These are phyloP conservation scores for Chalara sp. DNA, from an alignment of 2,329 filamentous ascomycete genomes.

Conservation along the genomic window DNA sequence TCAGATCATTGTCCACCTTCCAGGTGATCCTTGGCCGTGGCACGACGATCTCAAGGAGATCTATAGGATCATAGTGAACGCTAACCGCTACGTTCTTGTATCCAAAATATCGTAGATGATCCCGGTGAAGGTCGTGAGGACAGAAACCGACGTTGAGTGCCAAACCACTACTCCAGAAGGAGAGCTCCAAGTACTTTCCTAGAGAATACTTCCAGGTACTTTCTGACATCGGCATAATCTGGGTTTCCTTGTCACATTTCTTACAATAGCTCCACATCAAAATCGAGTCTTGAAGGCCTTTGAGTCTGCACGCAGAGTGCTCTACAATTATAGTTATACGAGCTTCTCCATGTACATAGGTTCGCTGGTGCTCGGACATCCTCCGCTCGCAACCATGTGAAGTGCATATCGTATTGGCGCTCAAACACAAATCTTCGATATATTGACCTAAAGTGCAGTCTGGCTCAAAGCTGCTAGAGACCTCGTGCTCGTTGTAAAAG, in stretches of 20 bases:
- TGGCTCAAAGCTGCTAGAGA: conserved; percentile 57
- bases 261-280: conserved; percentile 98
- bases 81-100: conserved; percentile 78
- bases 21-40: conserved; percentile 86
- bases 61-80: conserved; percentile 88
- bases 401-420: conserved; percentile 69
- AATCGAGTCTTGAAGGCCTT: conserved; percentile 66
- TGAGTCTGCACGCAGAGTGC: conserved; percentile 59
- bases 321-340: conserved; percentile 90
- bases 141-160: conserved; percentile 70
- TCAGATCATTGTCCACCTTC: conserved; percentile 94
- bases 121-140: conserved; percentile 83
- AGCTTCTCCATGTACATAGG: conserved; percentile 94
- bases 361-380: conserved; percentile 89
- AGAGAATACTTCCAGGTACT: conserved; percentile 98
- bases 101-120: conserved; percentile 90
- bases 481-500: conserved; percentile 87
- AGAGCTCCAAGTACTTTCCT: conserved; percentile 94
- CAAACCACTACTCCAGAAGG: conserved; percentile 87
- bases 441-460: conserved; percentile 95
- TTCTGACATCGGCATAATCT: conserved; percentile 84
- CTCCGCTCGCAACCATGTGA: conserved; percentile 80
- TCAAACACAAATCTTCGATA: conserved; percentile 79
- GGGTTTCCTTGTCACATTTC: conserved; percentile 82
- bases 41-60: conserved; percentile 89